Base-by-base conservation (phyloP, 495 filamentous ascomycete genomes). In the Daldinia decipiens region DNA sequence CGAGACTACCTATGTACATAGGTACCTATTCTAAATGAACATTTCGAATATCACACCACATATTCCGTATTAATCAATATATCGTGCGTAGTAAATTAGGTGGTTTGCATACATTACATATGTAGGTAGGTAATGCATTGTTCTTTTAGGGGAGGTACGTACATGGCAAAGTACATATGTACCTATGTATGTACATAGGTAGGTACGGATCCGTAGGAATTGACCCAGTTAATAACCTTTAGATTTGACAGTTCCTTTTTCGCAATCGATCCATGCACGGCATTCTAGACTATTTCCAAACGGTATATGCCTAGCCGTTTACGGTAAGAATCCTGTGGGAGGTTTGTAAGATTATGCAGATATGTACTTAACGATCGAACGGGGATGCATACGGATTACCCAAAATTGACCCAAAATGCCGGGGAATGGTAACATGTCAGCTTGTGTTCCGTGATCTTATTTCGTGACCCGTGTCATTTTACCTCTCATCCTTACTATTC, bases 391-490 rank as follows among this genome's bases (percentile, higher is more conserved):
- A 19, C 51, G 51, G 39, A 60, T 59, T 45, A 56, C 57, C 67
- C 67, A 50, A 59, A 53, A 39, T 27, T 59, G 36, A 51, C 57
- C 67, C 67, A 50, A 59, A 53, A 39, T 27, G 34, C 56, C 39
- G 67, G 61, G 29, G 54, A 65, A 55, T 43, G 43, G 21, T 57
- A 47, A 31, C 59, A 58, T 58, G 59, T 56, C 27, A 31, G 24
- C 50, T 2, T 53, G 24, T 12, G 27, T 53, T 21, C 34, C 29
- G 43, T 61, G 64, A 64, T 63, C 47, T 39, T 53, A 66, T 65
- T 68, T 70, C 62, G 66, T 70, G 71, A 70, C 71, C 62, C 66
- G 71, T 73, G 71, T 73, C 71, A 73, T 74, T 52, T 68, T 57
- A 43, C 54, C 54, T 60, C 12, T 26, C 34, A 36, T 36, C 34